Percentiles rank a stretch among this genome's conserved stretches.
These are phyloP conservation scores for Aspergillus carbonarius DNA, from an alignment of 2,329 filamentous ascomycete species.

Conservation along the genomic window DNA sequence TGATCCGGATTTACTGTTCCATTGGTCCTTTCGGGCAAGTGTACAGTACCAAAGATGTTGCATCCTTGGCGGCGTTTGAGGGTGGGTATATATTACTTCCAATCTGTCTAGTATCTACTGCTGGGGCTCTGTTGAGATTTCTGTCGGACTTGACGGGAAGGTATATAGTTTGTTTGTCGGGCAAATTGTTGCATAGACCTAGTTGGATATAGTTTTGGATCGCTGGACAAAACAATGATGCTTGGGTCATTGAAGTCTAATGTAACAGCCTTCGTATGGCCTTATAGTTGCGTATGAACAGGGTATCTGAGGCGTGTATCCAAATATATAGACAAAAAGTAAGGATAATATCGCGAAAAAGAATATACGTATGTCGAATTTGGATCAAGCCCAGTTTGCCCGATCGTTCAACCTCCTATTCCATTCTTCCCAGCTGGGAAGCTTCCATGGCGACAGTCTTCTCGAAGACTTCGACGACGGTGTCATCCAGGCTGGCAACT, in stretches of 20 bases:
- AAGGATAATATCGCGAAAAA: background rate
- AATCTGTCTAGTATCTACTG: too few species aligned
- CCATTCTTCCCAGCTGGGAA: background rate
- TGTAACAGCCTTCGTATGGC: background rate
- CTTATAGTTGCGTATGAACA: background rate
- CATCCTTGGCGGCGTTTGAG: too few species aligned
- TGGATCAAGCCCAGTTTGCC: background rate
- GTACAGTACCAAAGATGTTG: too few species aligned
- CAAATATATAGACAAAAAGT: background rate
- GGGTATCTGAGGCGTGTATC: background rate
- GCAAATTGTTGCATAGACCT: slow-evolving; percentile 4
- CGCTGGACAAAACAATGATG: background rate
- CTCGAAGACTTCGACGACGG: slow-evolving; percentile 8
- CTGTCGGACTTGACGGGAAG: background rate
- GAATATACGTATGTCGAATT: background rate
- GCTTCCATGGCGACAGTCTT: slow-evolving; percentile 4
- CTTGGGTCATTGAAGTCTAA: background rate
- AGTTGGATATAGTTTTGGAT: background rate
- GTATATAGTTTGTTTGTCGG: background rate
- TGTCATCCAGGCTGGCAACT: slow-evolving; percentile 10
- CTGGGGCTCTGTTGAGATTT: too few species aligned
- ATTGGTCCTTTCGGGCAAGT: too few species aligned
- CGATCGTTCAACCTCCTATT: background rate
- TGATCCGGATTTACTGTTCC: too few species aligned
- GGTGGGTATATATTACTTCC: too few species aligned